These are phyloP conservation scores for Trichosporon asahii DNA, from an alignment of 1,284 basidiomycete genomes.

Conservation along the genomic window DNA sequence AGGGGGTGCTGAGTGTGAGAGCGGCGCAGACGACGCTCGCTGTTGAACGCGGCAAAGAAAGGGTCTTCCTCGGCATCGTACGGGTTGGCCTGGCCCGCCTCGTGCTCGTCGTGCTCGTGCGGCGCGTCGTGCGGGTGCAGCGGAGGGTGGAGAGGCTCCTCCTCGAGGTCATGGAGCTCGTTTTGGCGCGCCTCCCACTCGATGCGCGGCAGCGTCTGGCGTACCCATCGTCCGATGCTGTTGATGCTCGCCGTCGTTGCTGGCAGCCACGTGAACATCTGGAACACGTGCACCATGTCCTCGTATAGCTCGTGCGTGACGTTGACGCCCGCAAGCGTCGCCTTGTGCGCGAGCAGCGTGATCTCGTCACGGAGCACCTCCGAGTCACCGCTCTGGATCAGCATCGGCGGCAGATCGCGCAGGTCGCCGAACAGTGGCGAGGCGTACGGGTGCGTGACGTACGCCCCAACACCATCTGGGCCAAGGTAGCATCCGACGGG, in stretches of 20 bases:
- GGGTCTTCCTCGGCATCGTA: constrained; percentile 12
- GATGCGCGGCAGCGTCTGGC: constrained; percentile 65
- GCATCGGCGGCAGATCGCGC: constrained; percentile 76
- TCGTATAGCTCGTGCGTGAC: constrained; percentile 91
- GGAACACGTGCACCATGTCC: constrained; percentile 89
- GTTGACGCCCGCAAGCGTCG: constrained; percentile 76
- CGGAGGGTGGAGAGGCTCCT: constrained; percentile 22
- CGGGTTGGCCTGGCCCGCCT: not conserved
- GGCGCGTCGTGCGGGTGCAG: constrained; percentile 9
- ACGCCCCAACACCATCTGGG: constrained; percentile 68
- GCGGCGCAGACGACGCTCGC: constrained; percentile 15
- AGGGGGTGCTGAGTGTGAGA: constrained; percentile 14
- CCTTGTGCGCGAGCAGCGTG: constrained; percentile 90
- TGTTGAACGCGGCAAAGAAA: constrained; percentile 9
- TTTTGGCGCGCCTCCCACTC: constrained; percentile 32
- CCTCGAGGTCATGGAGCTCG: constrained; percentile 8
- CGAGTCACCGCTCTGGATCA: constrained; percentile 90
- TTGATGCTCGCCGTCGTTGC: constrained; percentile 67
- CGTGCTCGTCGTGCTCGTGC: not conserved
- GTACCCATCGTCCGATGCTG: constrained; percentile 59
- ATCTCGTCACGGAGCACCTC: constrained; percentile 92
- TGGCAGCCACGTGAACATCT: constrained; percentile 77
- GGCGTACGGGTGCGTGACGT: constrained; percentile 92
- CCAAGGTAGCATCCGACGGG: constrained; percentile 91
- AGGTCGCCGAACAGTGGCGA: constrained; percentile 94